A percentile compares a stretch with the other conserved stretches of the same genome.
Conservation (phyloP, 176 grass and related monocot genomes). For the Phoenix dactylifera region DNA sequence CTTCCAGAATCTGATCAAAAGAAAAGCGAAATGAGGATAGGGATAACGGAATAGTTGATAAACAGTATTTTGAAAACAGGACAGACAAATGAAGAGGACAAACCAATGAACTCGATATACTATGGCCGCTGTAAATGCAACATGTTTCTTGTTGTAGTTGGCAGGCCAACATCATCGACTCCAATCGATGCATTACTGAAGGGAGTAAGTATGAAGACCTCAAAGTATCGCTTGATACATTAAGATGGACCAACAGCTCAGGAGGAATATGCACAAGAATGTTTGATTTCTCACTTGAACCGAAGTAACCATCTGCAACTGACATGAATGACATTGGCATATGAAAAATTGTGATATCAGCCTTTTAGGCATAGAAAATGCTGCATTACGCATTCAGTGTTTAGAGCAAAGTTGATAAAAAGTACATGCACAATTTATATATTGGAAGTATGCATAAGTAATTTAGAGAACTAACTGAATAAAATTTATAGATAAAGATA, state of each 20-base stretch:
- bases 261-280: constrained; percentile 15
- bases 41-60: neutral
- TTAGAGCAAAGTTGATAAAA: no score
- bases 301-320: constrained; percentile 38
- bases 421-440: no score
- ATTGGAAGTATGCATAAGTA: no score
- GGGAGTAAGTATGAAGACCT: neutral
- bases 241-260: neutral
- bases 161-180: constrained; percentile 1
- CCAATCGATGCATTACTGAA: constrained; percentile 1
- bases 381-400: no score
- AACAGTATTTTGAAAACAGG: neutral
- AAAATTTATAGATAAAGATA: no score
- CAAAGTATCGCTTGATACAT: neutral
- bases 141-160: neutral
- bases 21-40: neutral
- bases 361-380: no score
- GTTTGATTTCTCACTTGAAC: constrained; percentile 32
- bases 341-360: no score
- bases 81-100: neutral
- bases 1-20: constrained; percentile 2
- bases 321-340: neutral
- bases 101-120: constrained; percentile 3
- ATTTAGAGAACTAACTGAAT: no score
- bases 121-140: neutral